phyloP scores from a whole-genome alignment of 2,329 filamentous ascomycete genomes.

The Phialophora macrospora region DNA sequence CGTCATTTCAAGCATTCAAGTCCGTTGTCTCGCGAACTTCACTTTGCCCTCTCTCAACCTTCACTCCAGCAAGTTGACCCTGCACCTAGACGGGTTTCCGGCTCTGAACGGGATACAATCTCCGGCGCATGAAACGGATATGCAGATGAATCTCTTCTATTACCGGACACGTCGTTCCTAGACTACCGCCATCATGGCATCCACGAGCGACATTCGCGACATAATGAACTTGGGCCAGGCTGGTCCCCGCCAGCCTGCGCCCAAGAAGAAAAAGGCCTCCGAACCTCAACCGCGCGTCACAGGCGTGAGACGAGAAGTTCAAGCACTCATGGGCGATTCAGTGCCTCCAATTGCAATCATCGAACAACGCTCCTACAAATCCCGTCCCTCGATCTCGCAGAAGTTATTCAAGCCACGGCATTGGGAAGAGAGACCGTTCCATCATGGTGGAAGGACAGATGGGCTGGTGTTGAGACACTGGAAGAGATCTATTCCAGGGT shows the following conservation, averaged over 20 bases:
- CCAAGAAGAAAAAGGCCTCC: constrained; percentile 76
- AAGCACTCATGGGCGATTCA: constrained; percentile 55
- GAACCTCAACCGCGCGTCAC: constrained; percentile 50
- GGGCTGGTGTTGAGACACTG: constrained; percentile 77
- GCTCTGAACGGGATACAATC: background rate
- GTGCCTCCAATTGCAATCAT: constrained; percentile 59
- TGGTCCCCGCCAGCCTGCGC: constrained; percentile 59
- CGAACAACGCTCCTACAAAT: constrained; percentile 57
- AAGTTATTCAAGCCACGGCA: constrained; percentile 39
- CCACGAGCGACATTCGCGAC: constrained; percentile 81
- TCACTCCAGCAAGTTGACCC: constrained; percentile 4
- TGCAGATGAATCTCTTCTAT: background rate
- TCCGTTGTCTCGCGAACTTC: constrained; percentile 5
- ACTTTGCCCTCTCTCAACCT: background rate
- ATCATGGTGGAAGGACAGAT: constrained; percentile 76
- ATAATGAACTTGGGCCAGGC: constrained; percentile 77
- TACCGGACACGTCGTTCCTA: background rate
- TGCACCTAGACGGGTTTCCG: background rate
- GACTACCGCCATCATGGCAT: constrained; percentile 56
- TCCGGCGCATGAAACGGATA: background rate
- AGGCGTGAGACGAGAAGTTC: constrained; percentile 58
- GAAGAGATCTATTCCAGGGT: constrained; percentile 64
- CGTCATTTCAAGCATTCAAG: background rate
- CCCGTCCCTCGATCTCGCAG: constrained; percentile 37
- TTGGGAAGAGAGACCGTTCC: constrained; percentile 60